Base-by-base conservation (phyloP, 257 asterid species). In the Osmanthus fragrans region DNA sequence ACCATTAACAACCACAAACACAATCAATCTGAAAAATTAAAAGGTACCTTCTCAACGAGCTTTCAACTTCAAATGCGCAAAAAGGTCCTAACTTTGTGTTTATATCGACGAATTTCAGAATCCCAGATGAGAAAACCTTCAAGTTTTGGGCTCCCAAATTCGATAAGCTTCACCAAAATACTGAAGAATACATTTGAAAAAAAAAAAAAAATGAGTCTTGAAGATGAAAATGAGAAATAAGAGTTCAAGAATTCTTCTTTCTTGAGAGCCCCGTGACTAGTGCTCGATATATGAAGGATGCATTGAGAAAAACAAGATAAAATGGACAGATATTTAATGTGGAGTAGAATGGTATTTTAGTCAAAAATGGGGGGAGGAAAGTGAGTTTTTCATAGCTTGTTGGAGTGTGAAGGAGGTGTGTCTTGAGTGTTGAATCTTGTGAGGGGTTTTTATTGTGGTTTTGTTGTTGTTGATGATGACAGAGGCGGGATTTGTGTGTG, bases 401-500 rank as follows among this genome's bases (percentile, higher is more conserved):
- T 74, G 75, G 82, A 83, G 75, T 72, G 80, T 81, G 86, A 72
- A 74, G 83, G 80, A 58, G 49, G 74, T 39, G 81, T 66, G 73
- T 68, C 67, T 77, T 71, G 79, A 64, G 45, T 77, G 87, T 67
- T 80, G 88, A 85, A 85, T 88, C 89, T 74, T 76, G 86, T 82
- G 91, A 85, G 84, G 86, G 85, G 84, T 84, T 85, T 87, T 87
- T 81, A 85, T 78, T 83, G 87, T 84, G 86, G 88, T 84, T 84
- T 84, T 78, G 70, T 66, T 72, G 84, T 11, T 12, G 69, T 11
- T 32, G 34, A 32, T 25, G 69, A 63, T 76, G 83, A 82, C 73
- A 23, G 45, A 11, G 56, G 68, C 30, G 65, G 36, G 77, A 9
- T 70, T 37, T 40, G 25, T 23, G 73, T 42, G 77, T 60, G 49